phyloP scores from a whole-genome alignment of 2,329 filamentous ascomycete genomes.

The Septoria petroselini region DNA sequence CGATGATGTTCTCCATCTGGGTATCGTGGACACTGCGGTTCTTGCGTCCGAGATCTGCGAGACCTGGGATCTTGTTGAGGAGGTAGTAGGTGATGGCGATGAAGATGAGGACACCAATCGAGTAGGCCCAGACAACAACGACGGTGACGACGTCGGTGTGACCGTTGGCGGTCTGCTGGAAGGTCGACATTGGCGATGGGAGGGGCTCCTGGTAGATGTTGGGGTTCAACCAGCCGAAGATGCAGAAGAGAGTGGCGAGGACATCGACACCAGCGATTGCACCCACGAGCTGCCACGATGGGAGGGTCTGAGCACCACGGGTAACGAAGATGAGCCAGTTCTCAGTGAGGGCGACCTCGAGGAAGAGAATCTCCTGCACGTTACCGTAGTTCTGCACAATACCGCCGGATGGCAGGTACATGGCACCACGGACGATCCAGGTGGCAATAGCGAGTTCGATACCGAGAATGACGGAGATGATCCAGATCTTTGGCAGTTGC shows the following conservation, averaged over 20 bases:
- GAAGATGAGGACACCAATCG: slow-evolving; percentile 63
- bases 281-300: slow-evolving; percentile 68
- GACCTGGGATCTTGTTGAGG: slow-evolving; percentile 57
- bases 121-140: slow-evolving; percentile 63
- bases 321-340: slow-evolving; percentile 57
- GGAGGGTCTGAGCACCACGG: slow-evolving; percentile 65
- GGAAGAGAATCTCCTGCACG: slow-evolving; percentile 65
- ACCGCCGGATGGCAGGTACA: slow-evolving; percentile 68
- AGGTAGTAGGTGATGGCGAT: slow-evolving; percentile 64
- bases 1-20: slow-evolving; percentile 64
- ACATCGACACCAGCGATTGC: slow-evolving; percentile 71
- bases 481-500: slow-evolving; percentile 79
- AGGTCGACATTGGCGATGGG: slow-evolving; percentile 43
- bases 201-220: slow-evolving; percentile 41
- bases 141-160: slow-evolving; percentile 63
- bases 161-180: slow-evolving; percentile 41
- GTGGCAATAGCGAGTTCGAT: slow-evolving; percentile 65
- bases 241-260: slow-evolving; percentile 68
- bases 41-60: slow-evolving; percentile 63
- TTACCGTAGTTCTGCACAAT: slow-evolving; percentile 72
- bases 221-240: slow-evolving; percentile 71
- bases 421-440: slow-evolving; percentile 68
- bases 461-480: slow-evolving; percentile 68
- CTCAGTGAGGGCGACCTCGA: slow-evolving; percentile 53
- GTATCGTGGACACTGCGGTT: slow-evolving; percentile 61